Base-by-base conservation (phyloP, 768 basidiomycete species). In the Hygrophorus russula region DNA sequence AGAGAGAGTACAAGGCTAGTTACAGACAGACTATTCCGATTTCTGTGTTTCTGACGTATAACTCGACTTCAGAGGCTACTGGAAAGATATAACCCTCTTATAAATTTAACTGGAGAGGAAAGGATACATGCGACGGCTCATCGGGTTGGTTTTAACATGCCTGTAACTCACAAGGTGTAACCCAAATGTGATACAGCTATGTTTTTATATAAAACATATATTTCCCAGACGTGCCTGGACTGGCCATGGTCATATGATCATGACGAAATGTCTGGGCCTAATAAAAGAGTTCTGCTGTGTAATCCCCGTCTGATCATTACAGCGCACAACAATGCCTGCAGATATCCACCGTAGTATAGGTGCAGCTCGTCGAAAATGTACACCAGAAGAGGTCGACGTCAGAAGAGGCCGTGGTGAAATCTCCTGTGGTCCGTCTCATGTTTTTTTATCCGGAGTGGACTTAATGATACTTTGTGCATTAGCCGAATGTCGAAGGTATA, bases 121-220 rank as follows among this genome's bases (percentile, higher is more conserved):
- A 68, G 84, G 51, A 73, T 94, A 47, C 70, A 80, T 53, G 87
- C 87, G 1, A 92, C 92, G 0, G 91, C 90, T 2, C 72, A 79
- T 35, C 67, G 91, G 49, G 92, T 97, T 29, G 92, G 92, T 3
- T 62, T 97, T 42, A 72, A 94, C 53, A 81, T 92, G 72, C 90
- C 91, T 8, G 54, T 73, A 36, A 60, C 64, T 24, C 64, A 56
- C 46, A 61, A 62, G 41, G 49, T 56, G 36, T 52, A n/a, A n/a
- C n/a, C n/a, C n/a, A n/a, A n/a, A n/a, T n/a, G n/a, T n/a, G n/a
- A n/a, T n/a, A n/a, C n/a, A n/a, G n/a, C n/a, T n/a, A n/a, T n/a
- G n/a, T n/a, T n/a, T n/a, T n/a, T n/a, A n/a, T n/a, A n/a, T n/a
- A n/a, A n/a, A n/a, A n/a, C n/a, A n/a, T n/a, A n/a, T n/a, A n/a